A percentile compares a stretch with the other conserved stretches of the same genome.
Evolutionary conservation across 2,329 filamentous ascomycete species (phyloP).

Genomic region (Arthrobotrys sinensis): DNA sequence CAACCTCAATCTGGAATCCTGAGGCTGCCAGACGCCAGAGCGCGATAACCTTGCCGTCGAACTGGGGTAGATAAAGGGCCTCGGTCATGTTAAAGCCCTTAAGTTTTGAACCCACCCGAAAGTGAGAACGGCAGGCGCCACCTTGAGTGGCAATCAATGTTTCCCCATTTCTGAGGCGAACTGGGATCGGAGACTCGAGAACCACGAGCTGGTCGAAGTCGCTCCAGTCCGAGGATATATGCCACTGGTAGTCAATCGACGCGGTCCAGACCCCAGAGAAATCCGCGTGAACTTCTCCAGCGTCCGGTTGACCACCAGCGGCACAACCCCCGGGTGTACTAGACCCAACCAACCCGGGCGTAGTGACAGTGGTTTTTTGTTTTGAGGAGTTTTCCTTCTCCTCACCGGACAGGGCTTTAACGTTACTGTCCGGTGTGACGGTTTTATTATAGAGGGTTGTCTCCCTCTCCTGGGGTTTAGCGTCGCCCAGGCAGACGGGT

Average conservation of each 20-base stretch:
- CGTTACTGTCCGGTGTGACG: conserved; percentile 29
- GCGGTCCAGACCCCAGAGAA: conserved; percentile 33
- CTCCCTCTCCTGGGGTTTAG: conserved; percentile 13
- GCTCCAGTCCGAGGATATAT: conserved; percentile 37
- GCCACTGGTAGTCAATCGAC: conserved; percentile 35
- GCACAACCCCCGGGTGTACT: not conserved
- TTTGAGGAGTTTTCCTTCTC: conserved; percentile 38
- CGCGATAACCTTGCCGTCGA: conserved; percentile 41
- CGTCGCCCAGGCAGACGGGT: conserved; percentile 28
- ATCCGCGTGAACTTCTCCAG: conserved; percentile 13
- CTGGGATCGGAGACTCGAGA: conserved; percentile 9
- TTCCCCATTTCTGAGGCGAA: conserved; percentile 35
- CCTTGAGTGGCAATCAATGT: conserved; percentile 20
- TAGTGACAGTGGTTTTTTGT: conserved; percentile 16
- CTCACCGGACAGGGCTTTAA: conserved; percentile 15
- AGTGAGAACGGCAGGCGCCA: conserved; percentile 3
- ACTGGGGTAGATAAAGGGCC: conserved; percentile 32
- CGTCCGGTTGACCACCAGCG: not conserved
- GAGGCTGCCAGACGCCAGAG: conserved; percentile 3
- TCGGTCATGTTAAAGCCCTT: conserved; percentile 16
- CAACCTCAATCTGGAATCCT: conserved; percentile 19
- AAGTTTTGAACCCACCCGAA: not conserved
- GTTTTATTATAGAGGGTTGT: conserved; percentile 17
- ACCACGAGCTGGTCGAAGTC: conserved; percentile 39
- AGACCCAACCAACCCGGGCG: not conserved